Evolutionary conservation across 2,329 filamentous ascomycete species (phyloP).

Genomic region (Raffaelea ambrosiae): DNA sequence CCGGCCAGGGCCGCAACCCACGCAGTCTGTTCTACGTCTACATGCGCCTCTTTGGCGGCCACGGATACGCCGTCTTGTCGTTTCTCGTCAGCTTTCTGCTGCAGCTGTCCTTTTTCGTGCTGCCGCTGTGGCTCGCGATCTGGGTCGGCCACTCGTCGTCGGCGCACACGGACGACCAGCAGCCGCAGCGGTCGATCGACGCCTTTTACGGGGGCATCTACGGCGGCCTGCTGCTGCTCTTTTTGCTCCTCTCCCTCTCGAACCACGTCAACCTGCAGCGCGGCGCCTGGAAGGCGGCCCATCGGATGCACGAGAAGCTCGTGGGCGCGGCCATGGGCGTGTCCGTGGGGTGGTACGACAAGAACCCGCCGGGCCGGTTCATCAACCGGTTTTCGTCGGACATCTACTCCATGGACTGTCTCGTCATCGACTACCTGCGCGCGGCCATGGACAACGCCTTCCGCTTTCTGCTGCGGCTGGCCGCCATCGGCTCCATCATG

Average conservation of each 20-base stretch:
- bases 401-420: constrained; percentile 44
- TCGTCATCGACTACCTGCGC: constrained; percentile 36
- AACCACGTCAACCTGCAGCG: constrained; percentile 16
- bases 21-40: constrained; percentile 32
- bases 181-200: constrained; percentile 33
- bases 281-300: constrained; percentile 48
- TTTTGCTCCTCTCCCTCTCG: constrained; percentile 32
- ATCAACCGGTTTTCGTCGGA: constrained; percentile 30
- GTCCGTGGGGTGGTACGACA: constrained; percentile 48
- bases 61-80: constrained; percentile 30
- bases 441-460: constrained; percentile 33
- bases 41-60: constrained; percentile 41
- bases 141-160: constrained; percentile 47
- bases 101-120: constrained; percentile 31
- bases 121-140: constrained; percentile 34
- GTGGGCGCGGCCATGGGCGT: constrained; percentile 43
- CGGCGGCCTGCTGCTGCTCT: constrained; percentile 34
- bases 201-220: constrained; percentile 46
- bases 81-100: constrained; percentile 30
- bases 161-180: too few species aligned
- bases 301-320: constrained; percentile 41
- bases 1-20: constrained; percentile 16
- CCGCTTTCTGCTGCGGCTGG: constrained; percentile 16
- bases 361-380: constrained; percentile 23
- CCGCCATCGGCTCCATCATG: constrained; percentile 36